A percentile compares a stretch with the other conserved stretches of the same genome.
phyloP scores from a whole-genome alignment of 1,284 basidiomycete species.

The Moesziomyces aphidis region DNA sequence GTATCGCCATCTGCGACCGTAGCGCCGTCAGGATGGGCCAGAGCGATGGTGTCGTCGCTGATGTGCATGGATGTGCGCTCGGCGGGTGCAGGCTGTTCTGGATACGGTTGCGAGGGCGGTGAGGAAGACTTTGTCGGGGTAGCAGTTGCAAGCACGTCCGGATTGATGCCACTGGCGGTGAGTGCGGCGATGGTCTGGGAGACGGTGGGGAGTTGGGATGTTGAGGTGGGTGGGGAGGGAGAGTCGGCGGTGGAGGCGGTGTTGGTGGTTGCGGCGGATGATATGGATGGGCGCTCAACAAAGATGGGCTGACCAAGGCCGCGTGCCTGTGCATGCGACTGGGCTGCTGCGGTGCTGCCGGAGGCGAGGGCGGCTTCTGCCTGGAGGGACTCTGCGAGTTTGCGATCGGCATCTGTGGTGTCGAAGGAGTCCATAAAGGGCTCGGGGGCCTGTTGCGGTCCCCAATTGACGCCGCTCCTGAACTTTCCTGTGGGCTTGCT shows the following conservation, averaged over 20 bases:
- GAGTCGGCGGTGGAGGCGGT: background rate
- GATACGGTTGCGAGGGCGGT: background rate
- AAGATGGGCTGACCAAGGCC: constrained; percentile 44
- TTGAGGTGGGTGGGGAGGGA: background rate
- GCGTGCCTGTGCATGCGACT: constrained; percentile 30
- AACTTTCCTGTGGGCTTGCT: constrained; percentile 49
- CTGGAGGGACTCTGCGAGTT: constrained; percentile 6
- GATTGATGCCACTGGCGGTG: constrained; percentile 33
- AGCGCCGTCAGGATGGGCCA: constrained; percentile 2
- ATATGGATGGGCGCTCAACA: constrained; percentile 1
- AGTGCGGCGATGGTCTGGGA: constrained; percentile 38
- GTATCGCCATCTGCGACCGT: constrained; percentile 15
- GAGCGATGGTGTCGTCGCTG: background rate
- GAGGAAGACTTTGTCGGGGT: background rate
- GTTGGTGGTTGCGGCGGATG: background rate
- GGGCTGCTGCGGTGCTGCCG: constrained; percentile 54
- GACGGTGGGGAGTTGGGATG: constrained; percentile 17
- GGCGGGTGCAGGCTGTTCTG: background rate
- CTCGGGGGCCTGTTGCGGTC: constrained; percentile 39
- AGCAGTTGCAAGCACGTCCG: constrained; percentile 18
- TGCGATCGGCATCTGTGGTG: constrained; percentile 12
- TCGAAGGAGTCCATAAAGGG: constrained; percentile 52
- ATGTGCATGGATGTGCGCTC: background rate
- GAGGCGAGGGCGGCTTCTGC: constrained; percentile 24
- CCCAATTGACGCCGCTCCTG: constrained; percentile 51